These are phyloP conservation scores for Jackrogersella multiformis DNA, from an alignment of 495 filamentous ascomycete species.

Conservation along the genomic window DNA sequence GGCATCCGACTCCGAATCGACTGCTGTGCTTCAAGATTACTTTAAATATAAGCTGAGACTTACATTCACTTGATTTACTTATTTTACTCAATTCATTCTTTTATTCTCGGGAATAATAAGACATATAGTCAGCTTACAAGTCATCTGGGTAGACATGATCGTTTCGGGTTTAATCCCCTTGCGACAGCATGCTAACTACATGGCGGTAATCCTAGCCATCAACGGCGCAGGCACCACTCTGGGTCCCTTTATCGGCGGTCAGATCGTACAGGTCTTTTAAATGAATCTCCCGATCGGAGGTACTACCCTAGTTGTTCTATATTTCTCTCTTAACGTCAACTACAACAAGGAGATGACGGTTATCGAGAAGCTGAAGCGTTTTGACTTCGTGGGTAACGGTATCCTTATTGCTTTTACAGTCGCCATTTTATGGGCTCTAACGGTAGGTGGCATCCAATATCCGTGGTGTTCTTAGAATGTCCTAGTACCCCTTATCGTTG, in stretches of 20 bases:
- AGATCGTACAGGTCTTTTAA: slow-evolving; percentile 56
- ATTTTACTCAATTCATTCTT: neutral
- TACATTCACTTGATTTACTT: neutral
- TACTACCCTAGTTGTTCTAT: slow-evolving; percentile 28
- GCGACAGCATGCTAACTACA: slow-evolving; percentile 64
- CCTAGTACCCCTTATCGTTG: slow-evolving; percentile 43
- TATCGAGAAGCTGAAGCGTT: slow-evolving; percentile 15
- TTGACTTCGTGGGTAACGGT: slow-evolving; percentile 47
- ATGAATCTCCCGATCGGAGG: slow-evolving; percentile 32
- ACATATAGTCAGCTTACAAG: neutral
- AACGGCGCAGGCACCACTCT: slow-evolving; percentile 72
- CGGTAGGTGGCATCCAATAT: slow-evolving; percentile 29
- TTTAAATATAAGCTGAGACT: neutral
- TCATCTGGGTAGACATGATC: slow-evolving; percentile 70
- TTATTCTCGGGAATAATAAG: slow-evolving; percentile 49
- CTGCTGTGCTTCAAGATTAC: neutral
- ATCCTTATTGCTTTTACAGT: slow-evolving; percentile 40
- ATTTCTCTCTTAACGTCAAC: slow-evolving; percentile 43
- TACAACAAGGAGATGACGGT: slow-evolving; percentile 29
- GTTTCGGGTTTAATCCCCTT: slow-evolving; percentile 79
- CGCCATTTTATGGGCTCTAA: slow-evolving; percentile 7
- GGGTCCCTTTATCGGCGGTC: slow-evolving; percentile 76
- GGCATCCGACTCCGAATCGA: slow-evolving; percentile 11
- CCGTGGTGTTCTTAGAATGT: slow-evolving; percentile 44
- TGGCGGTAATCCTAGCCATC: slow-evolving; percentile 60